Evolutionary conservation across 1,284 basidiomycete species (phyloP), one percentile per base, ranked within the genome.

Genomic region (Xerocomus nothofagi): DNA sequence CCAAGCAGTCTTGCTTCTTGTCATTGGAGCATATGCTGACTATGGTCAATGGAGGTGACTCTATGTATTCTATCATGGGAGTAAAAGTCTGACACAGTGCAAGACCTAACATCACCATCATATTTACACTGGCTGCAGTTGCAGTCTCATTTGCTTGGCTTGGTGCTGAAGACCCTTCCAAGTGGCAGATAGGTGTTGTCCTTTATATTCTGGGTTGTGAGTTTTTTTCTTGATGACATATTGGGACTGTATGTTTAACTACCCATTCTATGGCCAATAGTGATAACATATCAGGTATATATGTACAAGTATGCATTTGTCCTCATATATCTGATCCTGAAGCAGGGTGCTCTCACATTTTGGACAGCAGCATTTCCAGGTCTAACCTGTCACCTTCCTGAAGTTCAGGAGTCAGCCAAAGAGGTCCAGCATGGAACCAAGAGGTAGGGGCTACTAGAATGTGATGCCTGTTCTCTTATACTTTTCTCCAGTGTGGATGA

Each of bases 291-390:
- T 63, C 90, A 92, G 71, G 83, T 78, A 52, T 24, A 51, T 9
- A 36, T 24, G 6, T 9, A 15, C 11, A 10, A 33, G 24, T 34
- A 30, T 24, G 20, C 33, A 15, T 18, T 31, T 30, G 29, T 20
- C 14, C 23, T 37, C 18, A 30, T 12, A 30, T 12, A 7, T 34
- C 39, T 50, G 30, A 63, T n/a, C 5, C 38, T 6, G 6, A 31
- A n/a, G 0, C 47, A 86, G 80, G 81, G 86, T 49, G 76, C 84
- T 23, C 67, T 91, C 39, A 90, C 87, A 1, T 90, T 90, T 67
- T 92, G 88, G 88, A 89, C 88, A 0, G 88, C 89, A 7, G 89
- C 90, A 4, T 91, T 93, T 63, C 88, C 89, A 1, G 86, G 86
- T 12, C 74, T 92, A 9, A 84, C 85, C 18, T 75, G 83, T 15